Evolutionary conservation across 1,139 yeast genomes (phyloP).

Genomic region (Candida glucosophila): DNA sequence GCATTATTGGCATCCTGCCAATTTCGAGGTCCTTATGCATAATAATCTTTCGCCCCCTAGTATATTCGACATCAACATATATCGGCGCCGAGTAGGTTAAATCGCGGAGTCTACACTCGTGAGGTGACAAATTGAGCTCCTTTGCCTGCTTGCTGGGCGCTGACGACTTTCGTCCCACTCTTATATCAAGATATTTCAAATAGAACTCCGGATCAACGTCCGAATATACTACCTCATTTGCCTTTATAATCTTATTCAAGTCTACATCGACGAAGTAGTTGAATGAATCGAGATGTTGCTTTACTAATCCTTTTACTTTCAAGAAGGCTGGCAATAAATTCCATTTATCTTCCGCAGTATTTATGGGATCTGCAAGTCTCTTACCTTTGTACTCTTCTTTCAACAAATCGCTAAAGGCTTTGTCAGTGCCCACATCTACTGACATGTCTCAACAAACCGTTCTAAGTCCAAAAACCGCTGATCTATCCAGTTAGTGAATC

Average conservation of each 20-base stretch:
- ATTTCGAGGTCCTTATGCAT: slow-evolving; percentile 86
- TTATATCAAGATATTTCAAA: slow-evolving; percentile 80
- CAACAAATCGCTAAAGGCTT: slow-evolving; percentile 65
- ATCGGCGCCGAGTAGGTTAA: slow-evolving; percentile 95
- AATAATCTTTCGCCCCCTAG: slow-evolving; percentile 87
- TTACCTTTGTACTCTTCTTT: slow-evolving; percentile 83
- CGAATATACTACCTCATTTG: slow-evolving; percentile 80
- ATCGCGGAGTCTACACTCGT: slow-evolving; percentile 92
- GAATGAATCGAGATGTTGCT: slow-evolving; percentile 95
- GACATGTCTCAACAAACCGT: slow-evolving; percentile 14
- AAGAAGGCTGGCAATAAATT: slow-evolving; percentile 88
- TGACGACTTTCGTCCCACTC: slow-evolving; percentile 69
- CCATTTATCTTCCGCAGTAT: slow-evolving; percentile 94
- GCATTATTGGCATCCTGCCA: slow-evolving; percentile 97
- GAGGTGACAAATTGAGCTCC: slow-evolving; percentile 78
- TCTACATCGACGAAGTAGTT: slow-evolving; percentile 93
- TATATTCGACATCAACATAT: slow-evolving; percentile 93
- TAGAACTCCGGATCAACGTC: slow-evolving; percentile 98
- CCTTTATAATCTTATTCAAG: slow-evolving; percentile 81
- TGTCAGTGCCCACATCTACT: slow-evolving; percentile 19
- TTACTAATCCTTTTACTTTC: slow-evolving; percentile 91
- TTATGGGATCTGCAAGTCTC: slow-evolving; percentile 74
- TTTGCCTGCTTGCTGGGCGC: slow-evolving; percentile 37
- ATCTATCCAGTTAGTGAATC: neutral
- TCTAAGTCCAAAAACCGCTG: neutral